Conservation (phyloP, 2,329 filamentous ascomycete genomes). For the Claviceps sp. region DNA sequence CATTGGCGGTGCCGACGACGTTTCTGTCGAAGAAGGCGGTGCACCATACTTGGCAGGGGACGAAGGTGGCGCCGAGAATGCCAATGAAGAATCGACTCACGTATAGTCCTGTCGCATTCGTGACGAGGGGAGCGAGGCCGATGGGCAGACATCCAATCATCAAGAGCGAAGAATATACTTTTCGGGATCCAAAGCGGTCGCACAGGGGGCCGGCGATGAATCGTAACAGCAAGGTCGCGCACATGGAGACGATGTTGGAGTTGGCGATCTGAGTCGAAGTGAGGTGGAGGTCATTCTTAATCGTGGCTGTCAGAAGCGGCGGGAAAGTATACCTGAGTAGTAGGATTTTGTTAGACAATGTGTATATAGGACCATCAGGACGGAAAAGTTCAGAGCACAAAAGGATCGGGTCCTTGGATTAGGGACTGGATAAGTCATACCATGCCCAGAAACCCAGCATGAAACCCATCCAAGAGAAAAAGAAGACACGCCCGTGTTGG, state of each 20-base stretch:
- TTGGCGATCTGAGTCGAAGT: slow-evolving; percentile 62
- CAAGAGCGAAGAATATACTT: slow-evolving; percentile 67
- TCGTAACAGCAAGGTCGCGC: slow-evolving; percentile 58
- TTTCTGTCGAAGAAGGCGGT: slow-evolving; percentile 92
- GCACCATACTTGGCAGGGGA: slow-evolving; percentile 84
- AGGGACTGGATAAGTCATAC: slow-evolving; percentile 19
- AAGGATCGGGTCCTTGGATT: background rate
- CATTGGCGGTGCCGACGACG: slow-evolving; percentile 78
- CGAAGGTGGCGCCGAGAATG: slow-evolving; percentile 64
- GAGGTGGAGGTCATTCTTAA: slow-evolving; percentile 65
- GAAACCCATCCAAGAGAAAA: slow-evolving; percentile 80
- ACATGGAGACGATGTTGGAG: slow-evolving; percentile 77
- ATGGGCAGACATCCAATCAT: slow-evolving; percentile 68
- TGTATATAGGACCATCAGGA: no score
- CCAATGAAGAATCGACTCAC: slow-evolving; percentile 67
- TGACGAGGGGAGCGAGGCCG: slow-evolving; percentile 66
- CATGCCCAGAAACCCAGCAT: slow-evolving; percentile 83
- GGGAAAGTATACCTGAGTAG: slow-evolving; percentile 60
- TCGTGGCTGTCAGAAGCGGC: slow-evolving; percentile 63
- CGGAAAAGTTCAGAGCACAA: background rate
- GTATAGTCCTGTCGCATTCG: slow-evolving; percentile 49
- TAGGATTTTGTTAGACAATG: background rate
- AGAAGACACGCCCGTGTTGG: slow-evolving; percentile 74
- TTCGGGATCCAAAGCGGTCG: slow-evolving; percentile 68
- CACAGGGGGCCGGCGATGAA: slow-evolving; percentile 71